These are phyloP conservation scores for Trematosphaeria pertusa DNA, from an alignment of 2,329 filamentous ascomycete species.

Conservation along the genomic window DNA sequence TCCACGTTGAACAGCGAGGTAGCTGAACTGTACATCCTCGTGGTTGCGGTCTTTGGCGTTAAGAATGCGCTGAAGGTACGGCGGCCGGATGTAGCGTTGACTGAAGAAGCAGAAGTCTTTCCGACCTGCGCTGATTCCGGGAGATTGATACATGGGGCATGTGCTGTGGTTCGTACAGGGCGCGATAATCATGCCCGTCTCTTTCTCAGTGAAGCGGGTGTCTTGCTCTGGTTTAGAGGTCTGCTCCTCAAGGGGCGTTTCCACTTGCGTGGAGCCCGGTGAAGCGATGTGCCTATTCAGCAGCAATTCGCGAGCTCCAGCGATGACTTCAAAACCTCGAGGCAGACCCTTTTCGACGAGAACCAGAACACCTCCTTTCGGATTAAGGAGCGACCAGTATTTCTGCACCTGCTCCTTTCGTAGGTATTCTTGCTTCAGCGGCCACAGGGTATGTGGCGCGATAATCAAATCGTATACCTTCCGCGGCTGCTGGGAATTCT, in stretches of 20 bases:
- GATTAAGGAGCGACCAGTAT: slow-evolving; percentile 85
- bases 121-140: slow-evolving; percentile 74
- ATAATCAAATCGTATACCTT: slow-evolving; percentile 92
- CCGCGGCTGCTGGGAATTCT: slow-evolving; percentile 52
- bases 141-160: slow-evolving; percentile 85
- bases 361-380: slow-evolving; percentile 84
- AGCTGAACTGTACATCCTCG: slow-evolving; percentile 91
- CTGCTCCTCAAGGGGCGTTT: slow-evolving; percentile 46
- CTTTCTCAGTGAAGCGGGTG: slow-evolving; percentile 53
- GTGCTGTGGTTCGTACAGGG: slow-evolving; percentile 84
- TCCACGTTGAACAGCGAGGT: slow-evolving; percentile 83
- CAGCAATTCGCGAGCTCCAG: slow-evolving; percentile 79
- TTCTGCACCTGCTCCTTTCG: slow-evolving; percentile 84
- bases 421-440: slow-evolving; percentile 75
- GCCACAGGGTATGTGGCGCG: slow-evolving; percentile 82
- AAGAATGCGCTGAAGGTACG: slow-evolving; percentile 79
- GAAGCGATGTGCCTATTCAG: slow-evolving; percentile 76
- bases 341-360: slow-evolving; percentile 91
- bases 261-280: slow-evolving; percentile 58
- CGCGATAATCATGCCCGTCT: slow-evolving; percentile 67
- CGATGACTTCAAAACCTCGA: slow-evolving; percentile 90
- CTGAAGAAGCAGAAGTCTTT: slow-evolving; percentile 92
- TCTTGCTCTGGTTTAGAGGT: slow-evolving; percentile 47
- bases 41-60: slow-evolving; percentile 76
- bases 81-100: slow-evolving; percentile 85